A percentile compares a stretch with the other conserved stretches of the same genome.
Conservation (phyloP, 805 yeast species). For the Candida jianshihensis region DNA sequence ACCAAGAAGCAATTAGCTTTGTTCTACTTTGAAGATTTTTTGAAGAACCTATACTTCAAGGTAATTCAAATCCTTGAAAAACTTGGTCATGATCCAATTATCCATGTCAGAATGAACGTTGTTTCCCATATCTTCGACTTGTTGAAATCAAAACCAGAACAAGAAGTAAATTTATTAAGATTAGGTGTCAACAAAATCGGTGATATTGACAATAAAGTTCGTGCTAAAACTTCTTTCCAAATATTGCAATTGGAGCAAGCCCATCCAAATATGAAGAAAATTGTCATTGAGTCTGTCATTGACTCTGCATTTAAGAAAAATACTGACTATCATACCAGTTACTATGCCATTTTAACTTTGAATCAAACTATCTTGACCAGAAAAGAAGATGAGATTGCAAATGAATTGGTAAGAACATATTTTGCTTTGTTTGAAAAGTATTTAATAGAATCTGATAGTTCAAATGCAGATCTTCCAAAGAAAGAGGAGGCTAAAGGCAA, state of each 20-base stretch:
- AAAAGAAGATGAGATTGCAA: constrained; percentile 75
- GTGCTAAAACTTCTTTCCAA: constrained; percentile 80
- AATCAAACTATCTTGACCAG: constrained; percentile 88
- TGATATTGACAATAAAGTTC: constrained; percentile 84
- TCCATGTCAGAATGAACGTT: constrained; percentile 75
- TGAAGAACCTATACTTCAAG: constrained; percentile 70
- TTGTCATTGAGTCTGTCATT: constrained; percentile 70
- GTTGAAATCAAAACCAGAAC: constrained; percentile 85
- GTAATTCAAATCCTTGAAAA: constrained; percentile 72
- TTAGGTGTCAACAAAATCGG: constrained; percentile 92
- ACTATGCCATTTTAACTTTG: constrained; percentile 80
- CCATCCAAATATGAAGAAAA: constrained; percentile 92
- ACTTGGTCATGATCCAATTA: constrained; percentile 84
- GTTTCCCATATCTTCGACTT: constrained; percentile 74
- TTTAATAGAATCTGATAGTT: constrained; percentile 58
- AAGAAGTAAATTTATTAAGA: constrained; percentile 83
- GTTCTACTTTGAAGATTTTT: constrained; percentile 83
- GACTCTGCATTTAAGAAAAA: constrained; percentile 71
- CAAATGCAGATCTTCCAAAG: constrained; percentile 29
- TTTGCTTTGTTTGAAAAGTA: constrained; percentile 81
- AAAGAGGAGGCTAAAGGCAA: constrained; percentile 31
- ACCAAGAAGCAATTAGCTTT: constrained; percentile 56
- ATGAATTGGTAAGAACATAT: constrained; percentile 74
- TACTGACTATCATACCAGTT: constrained; percentile 80
- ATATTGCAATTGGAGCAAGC: constrained; percentile 75